Conservation (phyloP, 2,329 filamentous ascomycete genomes). For the Colletotrichum musicola region DNA sequence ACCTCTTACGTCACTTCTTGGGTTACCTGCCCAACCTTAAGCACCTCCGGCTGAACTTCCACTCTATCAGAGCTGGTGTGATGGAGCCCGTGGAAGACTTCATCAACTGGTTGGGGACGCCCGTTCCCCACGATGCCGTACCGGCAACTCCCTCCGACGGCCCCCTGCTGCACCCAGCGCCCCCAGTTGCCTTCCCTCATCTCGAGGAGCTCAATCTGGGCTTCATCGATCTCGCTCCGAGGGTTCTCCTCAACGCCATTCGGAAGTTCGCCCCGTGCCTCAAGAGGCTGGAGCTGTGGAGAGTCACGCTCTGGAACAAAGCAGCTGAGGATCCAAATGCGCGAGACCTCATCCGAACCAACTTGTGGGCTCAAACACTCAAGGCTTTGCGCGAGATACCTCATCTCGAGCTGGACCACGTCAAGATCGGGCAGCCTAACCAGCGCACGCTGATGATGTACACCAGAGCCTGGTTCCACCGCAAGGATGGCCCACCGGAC, state of each 20-base stretch:
- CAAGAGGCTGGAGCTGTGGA: constrained; percentile 59
- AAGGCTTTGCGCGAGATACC: constrained; percentile 43
- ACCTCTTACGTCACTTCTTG: constrained; percentile 54
- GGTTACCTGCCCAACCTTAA: constrained; percentile 55
- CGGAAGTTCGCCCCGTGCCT: constrained; percentile 60
- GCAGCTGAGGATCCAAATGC: not conserved
- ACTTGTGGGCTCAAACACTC: constrained; percentile 57
- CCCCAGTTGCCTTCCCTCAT: constrained; percentile 47
- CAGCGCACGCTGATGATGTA: constrained; percentile 38
- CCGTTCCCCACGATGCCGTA: constrained; percentile 7
- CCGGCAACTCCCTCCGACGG: not conserved
- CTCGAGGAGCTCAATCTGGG: constrained; percentile 61
- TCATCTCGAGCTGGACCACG: constrained; percentile 48
- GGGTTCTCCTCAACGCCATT: constrained; percentile 50
- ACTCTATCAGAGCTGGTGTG: constrained; percentile 30
- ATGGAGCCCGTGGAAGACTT: constrained; percentile 43
- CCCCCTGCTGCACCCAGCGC: constrained; percentile 30
- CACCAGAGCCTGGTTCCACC: constrained; percentile 6
- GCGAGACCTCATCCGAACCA: constrained; percentile 41
- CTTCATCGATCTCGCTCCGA: constrained; percentile 46
- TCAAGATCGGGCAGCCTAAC: constrained; percentile 48
- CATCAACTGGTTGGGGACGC: constrained; percentile 54
- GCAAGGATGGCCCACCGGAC: not conserved
- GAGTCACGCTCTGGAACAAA: constrained; percentile 47
- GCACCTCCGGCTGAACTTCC: constrained; percentile 67